Evolutionary conservation across 495 filamentous ascomycete genomes (phyloP).

Genomic region (Peziza echinospora): DNA sequence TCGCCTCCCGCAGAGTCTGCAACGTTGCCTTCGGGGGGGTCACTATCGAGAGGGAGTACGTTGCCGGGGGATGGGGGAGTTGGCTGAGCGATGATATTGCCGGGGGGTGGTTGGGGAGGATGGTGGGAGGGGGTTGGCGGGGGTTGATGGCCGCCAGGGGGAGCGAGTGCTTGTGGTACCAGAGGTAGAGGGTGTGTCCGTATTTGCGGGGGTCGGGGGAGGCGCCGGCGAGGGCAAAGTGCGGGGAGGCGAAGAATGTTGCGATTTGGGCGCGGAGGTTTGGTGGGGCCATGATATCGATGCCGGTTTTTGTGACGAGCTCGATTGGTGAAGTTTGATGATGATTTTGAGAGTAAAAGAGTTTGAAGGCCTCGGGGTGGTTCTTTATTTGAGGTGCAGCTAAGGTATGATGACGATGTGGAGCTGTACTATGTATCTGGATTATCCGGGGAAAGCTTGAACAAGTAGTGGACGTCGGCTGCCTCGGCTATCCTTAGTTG

Average conservation of each 20-base stretch:
- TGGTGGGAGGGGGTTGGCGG: neutral
- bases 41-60: slow-evolving; percentile 49
- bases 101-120: neutral
- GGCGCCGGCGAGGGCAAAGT: slow-evolving; percentile 81
- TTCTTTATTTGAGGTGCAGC: too few species aligned
- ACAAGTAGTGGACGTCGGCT: too few species aligned
- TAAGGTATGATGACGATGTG: too few species aligned
- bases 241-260: slow-evolving; percentile 60
- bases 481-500: too few species aligned
- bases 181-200: slow-evolving; percentile 55
- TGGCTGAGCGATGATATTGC: slow-evolving; percentile 24
- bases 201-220: slow-evolving; percentile 65
- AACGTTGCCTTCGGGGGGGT: slow-evolving; percentile 61
- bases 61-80: slow-evolving; percentile 29
- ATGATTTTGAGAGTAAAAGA: too few species aligned
- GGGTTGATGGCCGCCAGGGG: neutral
- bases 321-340: too few species aligned
- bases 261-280: slow-evolving; percentile 38
- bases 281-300: too few species aligned
- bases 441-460: too few species aligned
- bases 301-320: too few species aligned
- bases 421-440: too few species aligned
- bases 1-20: slow-evolving; percentile 53
- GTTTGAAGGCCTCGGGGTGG: too few species aligned
- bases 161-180: neutral